Evolutionary conservation across 148 eudicot species (phyloP).

Genomic region (Salicornia ramosissima): DNA sequence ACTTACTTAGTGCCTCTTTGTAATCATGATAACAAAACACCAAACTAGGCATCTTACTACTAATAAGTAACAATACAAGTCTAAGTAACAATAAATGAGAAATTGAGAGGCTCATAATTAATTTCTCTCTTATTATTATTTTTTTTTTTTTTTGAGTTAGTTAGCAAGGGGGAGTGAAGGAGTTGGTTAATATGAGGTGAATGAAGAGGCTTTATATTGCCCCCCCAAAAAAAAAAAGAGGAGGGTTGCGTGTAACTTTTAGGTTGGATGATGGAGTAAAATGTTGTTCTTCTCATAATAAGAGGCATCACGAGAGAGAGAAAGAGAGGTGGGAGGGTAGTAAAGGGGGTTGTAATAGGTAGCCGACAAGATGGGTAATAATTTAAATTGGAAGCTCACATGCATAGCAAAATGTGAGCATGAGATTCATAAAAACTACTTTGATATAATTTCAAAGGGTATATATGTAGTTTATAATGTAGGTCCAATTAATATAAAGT

Average conservation of each 20-base stretch:
- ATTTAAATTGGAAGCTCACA: slow-evolving; percentile 31
- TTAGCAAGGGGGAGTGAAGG: neutral
- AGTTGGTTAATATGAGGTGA: neutral
- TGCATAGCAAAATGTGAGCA: slow-evolving; percentile 26
- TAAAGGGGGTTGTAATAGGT: slow-evolving; percentile 15
- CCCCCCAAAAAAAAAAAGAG: slow-evolving; percentile 11
- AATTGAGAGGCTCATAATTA: neutral
- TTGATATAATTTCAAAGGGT: slow-evolving; percentile 1
- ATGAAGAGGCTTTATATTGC: slow-evolving; percentile 21
- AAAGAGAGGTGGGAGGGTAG: slow-evolving; percentile 9
- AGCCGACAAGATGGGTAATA: slow-evolving; percentile 37
- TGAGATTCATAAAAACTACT: slow-evolving; percentile 22
- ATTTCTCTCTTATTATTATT: neutral
- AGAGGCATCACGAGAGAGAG: slow-evolving; percentile 32
- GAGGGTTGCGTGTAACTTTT: slow-evolving; percentile 25
- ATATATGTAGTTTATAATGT: slow-evolving; percentile 7
- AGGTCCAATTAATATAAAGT: slow-evolving; percentile 13
- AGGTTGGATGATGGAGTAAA: neutral
- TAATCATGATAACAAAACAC: slow-evolving; percentile 44
- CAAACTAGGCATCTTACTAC: slow-evolving; percentile 8
- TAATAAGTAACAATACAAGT: slow-evolving; percentile 5
- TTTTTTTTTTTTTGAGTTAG: neutral
- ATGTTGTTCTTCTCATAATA: neutral
- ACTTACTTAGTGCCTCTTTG: slow-evolving; percentile 59
- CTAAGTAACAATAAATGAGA: slow-evolving; percentile 12